A percentile compares a stretch with the other conserved stretches of the same genome.
Conservation (phyloP, 345 rosid species). For the Acer negundo region DNA sequence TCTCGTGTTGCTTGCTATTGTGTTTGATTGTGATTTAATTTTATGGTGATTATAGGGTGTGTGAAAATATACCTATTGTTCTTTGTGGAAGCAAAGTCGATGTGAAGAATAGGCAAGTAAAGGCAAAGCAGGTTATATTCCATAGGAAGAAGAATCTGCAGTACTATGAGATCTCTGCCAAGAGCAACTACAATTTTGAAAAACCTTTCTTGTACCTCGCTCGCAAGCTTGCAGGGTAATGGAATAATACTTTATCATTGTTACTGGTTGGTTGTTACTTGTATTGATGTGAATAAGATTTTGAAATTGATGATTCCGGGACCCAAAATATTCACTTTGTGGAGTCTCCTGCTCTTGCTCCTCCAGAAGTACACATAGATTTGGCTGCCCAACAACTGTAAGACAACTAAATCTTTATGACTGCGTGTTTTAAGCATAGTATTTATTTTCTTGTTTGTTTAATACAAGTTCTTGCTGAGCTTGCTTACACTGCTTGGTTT, state of each 20-base stretch:
- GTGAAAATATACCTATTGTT: conserved; percentile 90
- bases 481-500: not conserved
- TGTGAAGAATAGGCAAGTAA: conserved; percentile 94
- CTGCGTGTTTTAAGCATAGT: not conserved
- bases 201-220: conserved; percentile 93
- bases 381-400: conserved; percentile 87
- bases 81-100: conserved; percentile 93
- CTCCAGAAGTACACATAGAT: conserved; percentile 92
- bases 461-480: not conserved
- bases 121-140: conserved; percentile 89
- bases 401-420: conserved; percentile 16
- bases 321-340: conserved; percentile 92
- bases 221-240: conserved; percentile 85
- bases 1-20: not conserved
- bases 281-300: not conserved
- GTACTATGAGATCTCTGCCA: conserved; percentile 92
- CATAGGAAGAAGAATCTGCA: conserved; percentile 94
- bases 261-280: too few species aligned
- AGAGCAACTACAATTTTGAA: conserved; percentile 93
- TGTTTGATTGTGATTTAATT: not conserved
- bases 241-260: not conserved
- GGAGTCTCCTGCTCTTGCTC: conserved; percentile 90
- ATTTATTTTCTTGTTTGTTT: not conserved
- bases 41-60: conserved; percentile 86
- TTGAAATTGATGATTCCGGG: conserved; percentile 27